Evolutionary conservation across 78 protist species (phyloP).

Genomic region (Dictyostelium capitatum): DNA sequence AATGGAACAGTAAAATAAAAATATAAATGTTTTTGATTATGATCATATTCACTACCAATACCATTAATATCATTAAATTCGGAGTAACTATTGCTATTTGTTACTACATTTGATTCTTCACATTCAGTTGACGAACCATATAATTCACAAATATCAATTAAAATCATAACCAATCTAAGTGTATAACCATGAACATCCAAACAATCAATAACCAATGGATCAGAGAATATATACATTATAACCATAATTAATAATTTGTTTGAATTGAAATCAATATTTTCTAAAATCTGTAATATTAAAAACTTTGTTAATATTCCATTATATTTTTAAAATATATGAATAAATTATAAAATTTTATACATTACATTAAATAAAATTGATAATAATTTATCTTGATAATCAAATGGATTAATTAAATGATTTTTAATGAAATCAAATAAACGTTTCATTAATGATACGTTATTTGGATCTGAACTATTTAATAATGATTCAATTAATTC

Average conservation of each 20-base stretch:
- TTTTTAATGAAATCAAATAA: not conserved
- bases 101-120: no score
- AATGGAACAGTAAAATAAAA: constrained; percentile 62
- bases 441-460: not conserved
- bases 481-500: constrained; percentile 38
- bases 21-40: constrained; percentile 24
- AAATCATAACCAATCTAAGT: constrained; percentile 2
- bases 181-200: constrained; percentile 72
- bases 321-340: not conserved
- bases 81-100: no score
- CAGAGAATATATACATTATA: constrained; percentile 32
- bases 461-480: constrained; percentile 9
- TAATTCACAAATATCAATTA: constrained; percentile 20
- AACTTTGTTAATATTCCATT: not conserved
- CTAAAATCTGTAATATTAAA: constrained; percentile 21
- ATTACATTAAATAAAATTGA: constrained; percentile 21
- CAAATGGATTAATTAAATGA: constrained; percentile 27
- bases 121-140: not conserved
- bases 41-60: not conserved
- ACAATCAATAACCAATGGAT: constrained; percentile 42
- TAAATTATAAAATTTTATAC: not conserved
- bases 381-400: constrained; percentile 57
- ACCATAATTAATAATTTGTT: constrained; percentile 9
- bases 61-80: not conserved
- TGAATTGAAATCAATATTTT: constrained; percentile 11